phyloP scores from a whole-genome alignment of 371 early-diverging fungal species.

The Syncephalastrum racemosum region DNA sequence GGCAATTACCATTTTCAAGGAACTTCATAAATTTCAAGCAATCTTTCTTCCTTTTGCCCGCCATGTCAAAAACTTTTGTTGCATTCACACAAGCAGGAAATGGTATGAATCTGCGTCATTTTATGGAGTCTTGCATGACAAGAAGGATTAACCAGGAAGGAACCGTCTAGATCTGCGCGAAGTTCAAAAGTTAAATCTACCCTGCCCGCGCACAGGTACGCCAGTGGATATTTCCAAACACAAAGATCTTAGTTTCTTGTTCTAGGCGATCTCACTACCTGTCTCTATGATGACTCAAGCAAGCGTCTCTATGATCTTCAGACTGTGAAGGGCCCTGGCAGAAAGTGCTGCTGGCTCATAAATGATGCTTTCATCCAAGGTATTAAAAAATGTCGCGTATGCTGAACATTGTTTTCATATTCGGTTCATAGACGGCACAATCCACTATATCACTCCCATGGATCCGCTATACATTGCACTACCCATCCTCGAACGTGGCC shows the following conservation, averaged over 20 bases:
- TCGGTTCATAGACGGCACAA: slow-evolving; percentile 9
- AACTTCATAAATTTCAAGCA: no score
- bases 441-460: slow-evolving; percentile 16
- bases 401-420: background rate
- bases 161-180: no score
- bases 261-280: slow-evolving; percentile 3
- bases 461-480: slow-evolving; percentile 20
- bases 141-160: no score
- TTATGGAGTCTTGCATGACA: no score
- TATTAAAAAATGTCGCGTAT: background rate
- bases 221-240: background rate
- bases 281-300: slow-evolving; percentile 1
- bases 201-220: slow-evolving; percentile 15
- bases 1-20: no score
- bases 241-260: background rate
- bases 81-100: no score
- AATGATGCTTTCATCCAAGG: slow-evolving; percentile 10
- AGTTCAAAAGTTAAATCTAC: slow-evolving; percentile 1
- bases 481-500: slow-evolving; percentile 12
- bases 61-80: no score
- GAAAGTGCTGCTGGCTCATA: slow-evolving; percentile 13
- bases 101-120: no score
- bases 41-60: no score
- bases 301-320: slow-evolving; percentile 9
- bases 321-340: slow-evolving; percentile 9